Conservation (phyloP, 352 stramenopile genomes). For the Phytophthora sp. region DNA sequence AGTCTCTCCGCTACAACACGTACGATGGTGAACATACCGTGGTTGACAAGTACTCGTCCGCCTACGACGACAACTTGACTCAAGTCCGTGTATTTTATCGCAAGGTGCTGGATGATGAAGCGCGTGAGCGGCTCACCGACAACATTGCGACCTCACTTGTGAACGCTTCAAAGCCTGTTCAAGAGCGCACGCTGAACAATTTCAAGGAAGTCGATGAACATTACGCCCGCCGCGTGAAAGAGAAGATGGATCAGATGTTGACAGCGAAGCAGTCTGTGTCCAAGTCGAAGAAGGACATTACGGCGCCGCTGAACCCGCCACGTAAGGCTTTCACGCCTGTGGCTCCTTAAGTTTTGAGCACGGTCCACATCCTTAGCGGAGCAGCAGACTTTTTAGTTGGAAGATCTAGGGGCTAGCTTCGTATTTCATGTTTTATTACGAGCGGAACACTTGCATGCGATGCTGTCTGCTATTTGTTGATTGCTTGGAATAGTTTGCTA, state of each 20-base stretch:
- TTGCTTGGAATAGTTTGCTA: neutral
- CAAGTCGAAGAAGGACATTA: conserved; percentile 35
- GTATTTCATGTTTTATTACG: neutral
- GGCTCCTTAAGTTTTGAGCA: conserved; percentile 20
- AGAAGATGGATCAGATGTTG: conserved; percentile 46
- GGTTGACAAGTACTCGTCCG: conserved; percentile 59
- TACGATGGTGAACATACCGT: conserved; percentile 36
- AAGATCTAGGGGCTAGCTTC: conserved; percentile 1
- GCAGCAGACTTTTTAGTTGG: conserved; percentile 4
- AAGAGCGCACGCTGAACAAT: conserved; percentile 39
- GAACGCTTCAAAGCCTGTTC: conserved; percentile 42
- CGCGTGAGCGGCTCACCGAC: conserved; percentile 59
- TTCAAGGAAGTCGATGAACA: conserved; percentile 41
- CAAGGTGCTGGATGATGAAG: conserved; percentile 64
- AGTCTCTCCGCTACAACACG: conserved; percentile 22
- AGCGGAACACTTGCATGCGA: neutral
- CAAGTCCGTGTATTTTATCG: conserved; percentile 75
- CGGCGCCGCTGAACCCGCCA: conserved; percentile 34
- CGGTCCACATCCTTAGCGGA: neutral
- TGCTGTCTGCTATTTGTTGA: conserved; percentile 3
- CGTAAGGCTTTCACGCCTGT: conserved; percentile 40
- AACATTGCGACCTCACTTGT: conserved; percentile 80
- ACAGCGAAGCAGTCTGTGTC: conserved; percentile 21
- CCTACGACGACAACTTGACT: conserved; percentile 79
- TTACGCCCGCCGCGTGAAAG: conserved; percentile 37